phyloP scores from a whole-genome alignment of 202 grass and related monocot species.

The Cymbopogon flexuosus region DNA sequence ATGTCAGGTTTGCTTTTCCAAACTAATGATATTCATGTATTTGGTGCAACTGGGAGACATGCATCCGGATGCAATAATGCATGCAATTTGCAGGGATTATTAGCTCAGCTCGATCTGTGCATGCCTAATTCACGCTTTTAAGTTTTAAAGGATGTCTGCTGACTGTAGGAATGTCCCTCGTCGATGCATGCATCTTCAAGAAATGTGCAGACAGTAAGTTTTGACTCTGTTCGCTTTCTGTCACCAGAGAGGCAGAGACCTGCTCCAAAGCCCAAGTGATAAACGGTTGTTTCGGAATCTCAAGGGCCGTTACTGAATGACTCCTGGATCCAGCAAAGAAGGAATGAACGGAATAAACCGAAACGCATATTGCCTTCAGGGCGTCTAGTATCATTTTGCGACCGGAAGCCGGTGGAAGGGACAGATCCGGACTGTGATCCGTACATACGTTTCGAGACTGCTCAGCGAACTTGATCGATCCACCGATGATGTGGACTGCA shows the following conservation, averaged over 20 bases:
- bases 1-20: background rate
- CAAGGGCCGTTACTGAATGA: conserved; percentile 12
- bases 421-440: too few species aligned
- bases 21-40: background rate
- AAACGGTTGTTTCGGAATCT: conserved; percentile 17
- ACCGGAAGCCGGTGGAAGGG: too few species aligned
- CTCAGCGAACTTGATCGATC: too few species aligned
- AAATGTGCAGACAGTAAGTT: conserved; percentile 13
- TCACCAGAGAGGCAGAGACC: too few species aligned
- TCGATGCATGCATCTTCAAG: conserved; percentile 9
- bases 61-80: background rate
- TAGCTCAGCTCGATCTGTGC: too few species aligned
- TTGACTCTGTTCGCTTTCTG: too few species aligned
- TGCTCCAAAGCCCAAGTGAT: background rate
- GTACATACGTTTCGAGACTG: too few species aligned
- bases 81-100: background rate
- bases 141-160: too few species aligned
- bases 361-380: background rate
- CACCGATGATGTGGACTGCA: too few species aligned
- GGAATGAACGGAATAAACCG: background rate
- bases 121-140: too few species aligned
- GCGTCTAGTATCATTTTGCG: too few species aligned
- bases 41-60: background rate
- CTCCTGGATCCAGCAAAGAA: background rate
- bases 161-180: too few species aligned